Base-by-base conservation (phyloP, 192 early-diverging fungal species). In the Gigaspora rosea region DNA sequence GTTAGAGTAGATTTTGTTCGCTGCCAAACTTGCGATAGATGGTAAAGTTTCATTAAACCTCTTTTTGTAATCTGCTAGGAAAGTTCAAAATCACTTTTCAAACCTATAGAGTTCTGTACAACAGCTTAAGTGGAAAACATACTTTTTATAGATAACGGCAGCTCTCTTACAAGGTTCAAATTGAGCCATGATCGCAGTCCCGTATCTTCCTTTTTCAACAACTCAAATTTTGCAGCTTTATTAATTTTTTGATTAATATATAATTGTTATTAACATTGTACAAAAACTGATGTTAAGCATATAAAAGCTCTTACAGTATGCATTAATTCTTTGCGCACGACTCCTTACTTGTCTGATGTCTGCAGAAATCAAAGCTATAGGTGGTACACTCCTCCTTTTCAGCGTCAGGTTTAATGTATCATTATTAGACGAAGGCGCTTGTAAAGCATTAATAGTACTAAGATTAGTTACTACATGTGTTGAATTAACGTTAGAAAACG, bases 291-390 rank as follows among this genome's bases (percentile, higher is more conserved):
- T 54, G 15, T 27, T 54, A 10, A 50, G 16, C 33, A 54, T 27
- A 27, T 70, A 10, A 50, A 12, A 35, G 4, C 36, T 48, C 8
- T 67, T 68, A 76, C 75, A 63, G 46, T 67, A 76, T 56, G 64
- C 46, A n/a, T 67, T 67, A 11, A 9, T 76, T 32, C 64, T 65
- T 67, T 76, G 63, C 15, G 9, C 46, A 13, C 64, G 48, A 58
- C 35, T 76, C 20, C 22, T 76, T 16, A 76, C 32, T 56, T 76
- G 50, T 54, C 63, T 76, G 51, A 76, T 67, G 54, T 76, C 75
- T 20, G 16, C 36, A 3, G 52, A 56, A 57, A 46, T 57, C 58
- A 67, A 67, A 46, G 63, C 22, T 8, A 46, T n/a, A 52, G 64
- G 63, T 12, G 59, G 8, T 56, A 27, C 13, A 5, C 64, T 20